A percentile compares a stretch with the other conserved stretches of the same genome.
These are phyloP conservation scores for Moesziomyces parantarcticus DNA, from an alignment of 1,284 basidiomycete species.

Conservation along the genomic window DNA sequence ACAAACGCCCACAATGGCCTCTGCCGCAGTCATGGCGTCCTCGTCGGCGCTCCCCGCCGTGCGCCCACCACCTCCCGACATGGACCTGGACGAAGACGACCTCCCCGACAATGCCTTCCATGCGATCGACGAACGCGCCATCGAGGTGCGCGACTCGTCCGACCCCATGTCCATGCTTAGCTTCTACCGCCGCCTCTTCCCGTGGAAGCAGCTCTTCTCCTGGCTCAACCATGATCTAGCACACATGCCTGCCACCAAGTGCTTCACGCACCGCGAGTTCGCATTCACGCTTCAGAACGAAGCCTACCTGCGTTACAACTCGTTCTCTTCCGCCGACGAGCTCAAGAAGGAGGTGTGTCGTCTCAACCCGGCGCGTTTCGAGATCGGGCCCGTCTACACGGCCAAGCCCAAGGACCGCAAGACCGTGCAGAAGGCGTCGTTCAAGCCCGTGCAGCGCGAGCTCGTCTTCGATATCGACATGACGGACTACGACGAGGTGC, in stretches of 20 bases:
- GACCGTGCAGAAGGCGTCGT: constrained; percentile 79
- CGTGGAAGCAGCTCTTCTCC: constrained; percentile 89
- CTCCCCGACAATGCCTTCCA: constrained; percentile 51
- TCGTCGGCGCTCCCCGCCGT: constrained; percentile 40
- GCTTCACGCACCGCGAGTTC: constrained; percentile 81
- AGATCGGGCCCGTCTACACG: constrained; percentile 94
- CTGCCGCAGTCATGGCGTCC: constrained; percentile 40
- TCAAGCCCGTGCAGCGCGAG: constrained; percentile 85
- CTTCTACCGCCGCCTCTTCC: constrained; percentile 92
- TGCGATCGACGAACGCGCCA: constrained; percentile 54
- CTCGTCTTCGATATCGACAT: constrained; percentile 99
- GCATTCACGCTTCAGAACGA: constrained; percentile 94
- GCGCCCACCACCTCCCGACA: constrained; percentile 55
- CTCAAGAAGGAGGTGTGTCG: constrained; percentile 81
- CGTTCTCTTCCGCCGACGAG: constrained; percentile 84
- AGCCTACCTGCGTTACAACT: constrained; percentile 92
- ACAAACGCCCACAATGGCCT: constrained; percentile 38
- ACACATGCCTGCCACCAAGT: constrained; percentile 74
- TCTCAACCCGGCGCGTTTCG: constrained; percentile 76
- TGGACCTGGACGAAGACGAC: constrained; percentile 51
- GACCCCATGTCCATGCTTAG: constrained; percentile 80
- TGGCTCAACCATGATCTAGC: constrained; percentile 91
- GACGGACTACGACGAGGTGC: constrained; percentile 97
- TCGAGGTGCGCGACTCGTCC: constrained; percentile 69
- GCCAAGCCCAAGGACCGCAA: constrained; percentile 92